Evolutionary conservation across 164 flowering plant species (phyloP).

Genomic region (Vitis rotundifolia): DNA sequence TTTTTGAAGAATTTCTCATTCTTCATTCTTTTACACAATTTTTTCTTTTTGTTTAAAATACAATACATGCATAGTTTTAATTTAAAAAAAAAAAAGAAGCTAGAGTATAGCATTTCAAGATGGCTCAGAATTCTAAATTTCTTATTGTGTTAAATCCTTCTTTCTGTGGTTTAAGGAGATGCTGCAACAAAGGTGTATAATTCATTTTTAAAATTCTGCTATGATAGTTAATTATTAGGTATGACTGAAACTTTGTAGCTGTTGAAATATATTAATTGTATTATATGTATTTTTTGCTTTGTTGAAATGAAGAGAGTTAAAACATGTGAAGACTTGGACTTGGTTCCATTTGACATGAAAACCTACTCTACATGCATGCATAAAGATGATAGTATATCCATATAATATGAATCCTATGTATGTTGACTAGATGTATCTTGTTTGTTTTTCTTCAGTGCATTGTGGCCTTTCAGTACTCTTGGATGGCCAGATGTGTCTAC

Average conservation of each 20-base stretch:
- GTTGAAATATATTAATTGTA: neutral
- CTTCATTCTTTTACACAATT: too few species aligned
- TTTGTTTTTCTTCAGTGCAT: conserved; percentile 43
- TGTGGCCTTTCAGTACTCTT: conserved; percentile 98
- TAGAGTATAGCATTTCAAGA: too few species aligned
- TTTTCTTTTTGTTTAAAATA: too few species aligned
- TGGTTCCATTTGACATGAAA: too few species aligned
- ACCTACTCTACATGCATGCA: neutral
- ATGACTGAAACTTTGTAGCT: neutral
- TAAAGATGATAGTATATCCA: neutral
- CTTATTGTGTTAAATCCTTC: too few species aligned
- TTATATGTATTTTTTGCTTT: too few species aligned
- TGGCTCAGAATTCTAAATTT: too few species aligned
- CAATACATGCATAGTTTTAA: too few species aligned
- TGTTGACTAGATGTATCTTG: conserved; percentile 2
- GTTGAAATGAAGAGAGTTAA: neutral
- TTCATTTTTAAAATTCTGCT: neutral
- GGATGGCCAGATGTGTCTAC: conserved; percentile 92
- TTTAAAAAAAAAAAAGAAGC: too few species aligned
- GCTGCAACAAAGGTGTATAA: neutral
- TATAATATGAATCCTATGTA: neutral
- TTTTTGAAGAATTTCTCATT: too few species aligned
- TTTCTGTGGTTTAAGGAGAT: conserved; percentile 2
- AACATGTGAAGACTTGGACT: neutral
- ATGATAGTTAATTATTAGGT: neutral